Conservation (phyloP, 371 early-diverging fungal genomes). For the Chytridiales sp. region DNA sequence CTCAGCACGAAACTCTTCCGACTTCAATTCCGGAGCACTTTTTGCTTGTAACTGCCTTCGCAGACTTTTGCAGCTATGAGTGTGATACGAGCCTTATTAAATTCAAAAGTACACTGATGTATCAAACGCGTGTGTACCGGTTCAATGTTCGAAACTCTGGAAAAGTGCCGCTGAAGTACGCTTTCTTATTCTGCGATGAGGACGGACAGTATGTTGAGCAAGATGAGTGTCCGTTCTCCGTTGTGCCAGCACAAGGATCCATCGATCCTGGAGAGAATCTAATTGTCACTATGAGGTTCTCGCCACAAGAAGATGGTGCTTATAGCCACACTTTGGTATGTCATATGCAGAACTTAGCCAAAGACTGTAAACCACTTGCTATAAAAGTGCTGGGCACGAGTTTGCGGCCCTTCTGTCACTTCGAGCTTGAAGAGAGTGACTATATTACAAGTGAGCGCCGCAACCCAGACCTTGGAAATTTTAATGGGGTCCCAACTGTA, state of each 20-base stretch:
- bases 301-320: conserved; percentile 48
- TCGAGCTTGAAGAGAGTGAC: conserved; percentile 56
- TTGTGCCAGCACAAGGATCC: conserved; percentile 35
- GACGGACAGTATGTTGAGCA: conserved; percentile 29
- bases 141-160: conserved; percentile 49
- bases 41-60: conserved; percentile 40
- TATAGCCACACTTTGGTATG: conserved; percentile 26
- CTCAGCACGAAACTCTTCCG: conserved; percentile 34
- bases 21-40: conserved; percentile 20
- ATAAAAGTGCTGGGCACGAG: conserved; percentile 41
- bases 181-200: conserved; percentile 32
- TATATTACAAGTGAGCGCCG: conserved; percentile 44
- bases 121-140: conserved; percentile 45
- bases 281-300: conserved; percentile 41
- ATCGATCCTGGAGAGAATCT: conserved; percentile 42
- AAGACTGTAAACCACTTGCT: conserved; percentile 30
- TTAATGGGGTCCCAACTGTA: conserved; percentile 34
- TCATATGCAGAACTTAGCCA: conserved; percentile 41
- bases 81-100: conserved; percentile 42
- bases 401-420: conserved; percentile 56
- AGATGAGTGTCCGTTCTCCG: conserved; percentile 42
- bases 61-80: conserved; percentile 49
- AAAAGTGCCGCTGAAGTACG: conserved; percentile 37
- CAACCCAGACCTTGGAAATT: conserved; percentile 28
- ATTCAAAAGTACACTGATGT: conserved; percentile 59